Percentiles rank a stretch among this genome's conserved stretches.
phyloP scores from a whole-genome alignment of 2,329 filamentous ascomycete species.

The Scolecobasidium constrictum region DNA sequence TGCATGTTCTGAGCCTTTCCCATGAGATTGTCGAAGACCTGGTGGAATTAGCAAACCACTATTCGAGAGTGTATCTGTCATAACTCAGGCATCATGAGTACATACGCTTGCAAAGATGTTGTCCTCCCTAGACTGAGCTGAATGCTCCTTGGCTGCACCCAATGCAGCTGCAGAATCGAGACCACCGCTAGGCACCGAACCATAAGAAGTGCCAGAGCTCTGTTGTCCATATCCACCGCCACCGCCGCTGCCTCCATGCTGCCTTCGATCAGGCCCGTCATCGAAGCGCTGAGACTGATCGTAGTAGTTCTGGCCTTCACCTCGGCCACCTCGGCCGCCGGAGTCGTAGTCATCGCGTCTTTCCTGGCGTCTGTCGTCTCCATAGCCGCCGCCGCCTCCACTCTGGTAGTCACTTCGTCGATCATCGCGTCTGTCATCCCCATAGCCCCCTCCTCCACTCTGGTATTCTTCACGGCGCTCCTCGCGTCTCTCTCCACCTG shows the following conservation, averaged over 20 bases:
- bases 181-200: slow-evolving; percentile 20
- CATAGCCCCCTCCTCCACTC: slow-evolving; percentile 16
- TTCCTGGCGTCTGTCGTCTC: not conserved
- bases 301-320: slow-evolving; percentile 14
- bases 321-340: slow-evolving; percentile 14
- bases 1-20: slow-evolving; percentile 41
- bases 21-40: slow-evolving; percentile 42
- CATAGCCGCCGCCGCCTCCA: not conserved
- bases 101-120: slow-evolving; percentile 47
- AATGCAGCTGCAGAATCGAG: slow-evolving; percentile 45
- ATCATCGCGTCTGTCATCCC: not conserved
- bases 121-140: slow-evolving; percentile 37
- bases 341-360: slow-evolving; percentile 9
- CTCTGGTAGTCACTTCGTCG: not conserved
- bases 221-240: slow-evolving; percentile 14
- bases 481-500: slow-evolving; percentile 7
- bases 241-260: slow-evolving; percentile 11
- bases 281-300: slow-evolving; percentile 8
- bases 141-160: slow-evolving; percentile 43
- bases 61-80: too few relatives aligned
- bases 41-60: too few relatives aligned
- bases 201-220: slow-evolving; percentile 32
- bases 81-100: too few relatives aligned
- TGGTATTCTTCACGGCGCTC: slow-evolving; percentile 31
- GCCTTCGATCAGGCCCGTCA: slow-evolving; percentile 9